Evolutionary conservation across 169 alveolate genomes (phyloP), one percentile per base, ranked within the genome.

Genomic region (Plasmodium ovale): DNA sequence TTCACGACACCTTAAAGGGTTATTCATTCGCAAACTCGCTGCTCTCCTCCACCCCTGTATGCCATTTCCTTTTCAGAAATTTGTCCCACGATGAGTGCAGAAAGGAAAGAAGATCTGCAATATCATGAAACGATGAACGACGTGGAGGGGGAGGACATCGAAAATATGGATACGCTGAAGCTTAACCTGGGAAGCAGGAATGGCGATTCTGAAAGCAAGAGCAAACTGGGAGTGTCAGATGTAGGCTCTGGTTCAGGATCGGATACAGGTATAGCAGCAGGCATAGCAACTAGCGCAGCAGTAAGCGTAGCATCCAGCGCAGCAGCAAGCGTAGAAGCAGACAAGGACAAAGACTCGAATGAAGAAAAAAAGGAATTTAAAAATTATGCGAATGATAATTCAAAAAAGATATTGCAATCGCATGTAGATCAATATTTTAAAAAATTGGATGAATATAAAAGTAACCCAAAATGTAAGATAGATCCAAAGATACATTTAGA

Each of bases 101-200:
- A 42, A 44, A 71, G 54, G n/a, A 54, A 54, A 16, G 14, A 69
- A n/a, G n/a, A 53, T 14, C 0, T 53, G 44, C 27, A 16, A 21
- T 72, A n/a, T 56, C 70, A 72, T 53, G 70, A 72, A 14, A 72
- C 87, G 3, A 9, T 72, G 44, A 72, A 54, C 25, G 44, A 72
- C 19, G 37, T 72, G 7, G 65, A n/a, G n/a, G n/a, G 70, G 19
- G 65, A 72, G 1, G 70, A 56, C 49, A 12, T 71, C 35, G 29
- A 71, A 44, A 39, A 72, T 47, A 47, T 71, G 85, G 85, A 71
- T 1, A 39, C 44, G 3, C 44, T 31, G 37, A 27, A 39, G 3
- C 7, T 33, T 53, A 53, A 54, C 5, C 16, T 9, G 39, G 60
- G 44, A 6, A 47, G 29, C 14, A 23, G n/a, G 16, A 54, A 33